phyloP scores from a whole-genome alignment of 2,329 filamentous ascomycete species.

The Trichoderma sp. region DNA sequence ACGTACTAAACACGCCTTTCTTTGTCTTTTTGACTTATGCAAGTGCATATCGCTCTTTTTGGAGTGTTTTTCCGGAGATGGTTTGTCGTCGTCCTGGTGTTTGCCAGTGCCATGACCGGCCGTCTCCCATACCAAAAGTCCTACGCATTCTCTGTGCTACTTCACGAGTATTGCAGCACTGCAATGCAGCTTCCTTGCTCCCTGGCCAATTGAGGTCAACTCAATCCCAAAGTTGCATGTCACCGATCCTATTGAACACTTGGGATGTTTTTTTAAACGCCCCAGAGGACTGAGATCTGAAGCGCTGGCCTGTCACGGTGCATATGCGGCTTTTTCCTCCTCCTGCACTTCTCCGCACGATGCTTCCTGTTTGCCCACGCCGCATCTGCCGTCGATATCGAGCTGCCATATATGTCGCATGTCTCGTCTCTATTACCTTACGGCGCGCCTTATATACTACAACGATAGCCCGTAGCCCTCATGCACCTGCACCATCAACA shows the following conservation, averaged over 20 bases:
- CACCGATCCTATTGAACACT: neutral
- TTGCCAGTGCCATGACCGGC: neutral
- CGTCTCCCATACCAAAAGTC: neutral
- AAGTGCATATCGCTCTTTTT: neutral
- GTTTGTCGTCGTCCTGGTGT: neutral
- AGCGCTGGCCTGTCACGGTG: neutral
- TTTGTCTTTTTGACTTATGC: neutral
- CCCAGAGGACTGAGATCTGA: neutral
- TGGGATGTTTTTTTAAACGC: neutral
- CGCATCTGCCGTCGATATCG: neutral
- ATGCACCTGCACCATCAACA: neutral
- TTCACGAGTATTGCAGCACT: slow-evolving; percentile 1
- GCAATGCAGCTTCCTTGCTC: neutral
- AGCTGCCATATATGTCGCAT: neutral
- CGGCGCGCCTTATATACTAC: neutral
- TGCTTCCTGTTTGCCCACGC: neutral
- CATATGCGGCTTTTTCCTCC: slow-evolving; percentile 12
- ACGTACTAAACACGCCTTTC: neutral
- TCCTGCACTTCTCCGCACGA: neutral
- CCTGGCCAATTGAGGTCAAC: neutral
- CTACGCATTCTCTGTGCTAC: slow-evolving; percentile 15
- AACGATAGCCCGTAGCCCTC: too few species aligned
- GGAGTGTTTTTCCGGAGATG: neutral
- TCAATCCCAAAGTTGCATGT: neutral
- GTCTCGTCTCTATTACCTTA: neutral